phyloP scores from a whole-genome alignment of 192 early-diverging fungal genomes.

The Physocladia obscura region DNA sequence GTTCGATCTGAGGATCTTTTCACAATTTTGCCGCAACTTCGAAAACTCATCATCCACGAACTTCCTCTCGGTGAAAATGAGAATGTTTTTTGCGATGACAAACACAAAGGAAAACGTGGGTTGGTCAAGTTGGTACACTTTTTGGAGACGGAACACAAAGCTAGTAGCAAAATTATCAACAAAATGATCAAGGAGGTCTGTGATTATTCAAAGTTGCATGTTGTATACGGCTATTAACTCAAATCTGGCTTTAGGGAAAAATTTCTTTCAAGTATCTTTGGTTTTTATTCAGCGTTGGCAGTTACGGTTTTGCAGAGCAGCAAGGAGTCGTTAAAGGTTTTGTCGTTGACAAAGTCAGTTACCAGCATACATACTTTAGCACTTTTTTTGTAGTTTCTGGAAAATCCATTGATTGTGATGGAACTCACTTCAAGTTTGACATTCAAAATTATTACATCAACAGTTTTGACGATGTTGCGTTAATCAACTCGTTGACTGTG shows the following conservation, averaged over 20 bases:
- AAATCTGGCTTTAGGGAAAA: neutral
- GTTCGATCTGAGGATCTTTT: conserved; percentile 12
- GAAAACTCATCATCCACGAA: neutral
- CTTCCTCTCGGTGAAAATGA: neutral
- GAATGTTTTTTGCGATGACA: neutral
- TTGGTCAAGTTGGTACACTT: neutral
- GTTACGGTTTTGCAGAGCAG: neutral
- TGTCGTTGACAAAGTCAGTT: neutral
- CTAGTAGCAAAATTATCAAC: neutral
- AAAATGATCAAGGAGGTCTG: neutral
- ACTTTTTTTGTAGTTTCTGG: neutral
- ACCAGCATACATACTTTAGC: neutral
- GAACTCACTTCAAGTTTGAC: conserved; percentile 13
- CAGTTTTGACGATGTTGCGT: neutral
- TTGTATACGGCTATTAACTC: neutral
- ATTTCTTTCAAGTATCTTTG: conserved; percentile 11
- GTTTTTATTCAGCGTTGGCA: neutral
- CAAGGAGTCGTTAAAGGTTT: neutral
- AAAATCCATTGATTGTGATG: conserved; percentile 3
- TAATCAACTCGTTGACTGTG: neutral
- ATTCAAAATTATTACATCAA: neutral
- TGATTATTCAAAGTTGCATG: neutral
- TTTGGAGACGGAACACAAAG: neutral
- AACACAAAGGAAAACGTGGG: neutral
- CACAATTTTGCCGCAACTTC: neutral